Base-by-base conservation (phyloP, 176 grass and related monocot genomes). In the Coix lacrymajobi region DNA sequence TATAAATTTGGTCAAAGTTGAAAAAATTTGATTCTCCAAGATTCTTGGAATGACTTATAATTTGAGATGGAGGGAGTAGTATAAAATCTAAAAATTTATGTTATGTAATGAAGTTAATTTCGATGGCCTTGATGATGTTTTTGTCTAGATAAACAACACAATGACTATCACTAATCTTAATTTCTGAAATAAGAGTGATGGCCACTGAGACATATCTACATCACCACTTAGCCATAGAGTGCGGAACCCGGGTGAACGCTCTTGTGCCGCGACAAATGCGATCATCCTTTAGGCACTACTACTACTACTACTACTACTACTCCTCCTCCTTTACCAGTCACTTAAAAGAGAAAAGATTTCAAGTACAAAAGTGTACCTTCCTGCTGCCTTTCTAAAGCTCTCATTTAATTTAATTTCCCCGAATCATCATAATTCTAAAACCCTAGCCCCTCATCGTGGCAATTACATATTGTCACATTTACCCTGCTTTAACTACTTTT, bases 351-450 rank as follows among this genome's bases (percentile, higher is more conserved):
- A 81, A 29, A 80, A 68, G 37, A 44, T 80, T 80, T 79, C 58
- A 79, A 67, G 86, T 88, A 84, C 86, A 80, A 61, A 38, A 79
- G 48, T 22, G 75, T 79, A 84, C 87, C 41, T 33, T 71, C 48
- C 25, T 14, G 40, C 54, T 8, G 22, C 34, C 83, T 79, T 79
- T 73, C 80, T 25, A 79, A 16, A 56, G 13, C 66, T 7, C 11
- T 20, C 9, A 5, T 8, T 28, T 48, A 31, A 72, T 31, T 63
- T 45, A 31, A 72, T 31, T 63, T 45, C 68, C 6, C 41, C 3
- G 4, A 44, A 75, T 54, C 52, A 84, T 66, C 51, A 88, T 67
- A 38, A 58, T 57, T 56, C 28, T 52, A 60, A 37, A 37, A 41
- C 40, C 73, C 19, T 71, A 79, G 67, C 80, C 34, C 67, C 73